Evolutionary conservation across 768 basidiomycete species (phyloP), one percentile per base, ranked within the genome.

Genomic region (Roridomyces roridus): DNA sequence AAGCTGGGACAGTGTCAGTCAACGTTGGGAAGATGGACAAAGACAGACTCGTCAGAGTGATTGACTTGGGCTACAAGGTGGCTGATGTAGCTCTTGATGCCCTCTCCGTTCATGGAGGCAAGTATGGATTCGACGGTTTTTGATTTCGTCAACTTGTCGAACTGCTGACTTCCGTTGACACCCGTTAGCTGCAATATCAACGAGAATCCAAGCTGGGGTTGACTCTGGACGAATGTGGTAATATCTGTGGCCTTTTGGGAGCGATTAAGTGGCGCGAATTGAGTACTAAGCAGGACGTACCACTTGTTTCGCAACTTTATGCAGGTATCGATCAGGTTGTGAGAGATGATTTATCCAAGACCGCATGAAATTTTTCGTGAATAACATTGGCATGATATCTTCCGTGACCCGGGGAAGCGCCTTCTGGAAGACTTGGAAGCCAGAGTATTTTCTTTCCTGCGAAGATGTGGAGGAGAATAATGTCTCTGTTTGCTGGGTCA

Each of bases 311-410:
- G 96, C 93, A 17, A 89, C 88, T 72, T 93, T 95, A 76, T 96
- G 92, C 42, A 98, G 74, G 68, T 94, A 90, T 46, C 94, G 84
- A 71, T 98, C 96, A 41, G 81, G 81, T 50, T 92, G 88, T 0
- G 93, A 91, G 20, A 99, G 80, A 71, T 98, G 95, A 68, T 96
- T 96, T 57, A 96, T 96, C 93, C 96, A 96, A 34, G 89, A 89
- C 34, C 94, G 88, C 91, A 98, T 95, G 67, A 97, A 92, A 70
- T 97, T 95, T 65, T 89, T 89, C 18, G 92, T 96, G 70, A 99
- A 95, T 29, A 98, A 78, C 82, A 93, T 87, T 0, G 92, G 89
- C 64, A 96, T 78, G 49, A 85, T 88, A 41, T 82, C 73, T 17
- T 84, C 72, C 15, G 81, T 77, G 26, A 92, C 81, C 34, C 86